These are phyloP conservation scores for Geranomyces variabilis DNA, from an alignment of 192 early-diverging fungal genomes.

Conservation along the genomic window DNA sequence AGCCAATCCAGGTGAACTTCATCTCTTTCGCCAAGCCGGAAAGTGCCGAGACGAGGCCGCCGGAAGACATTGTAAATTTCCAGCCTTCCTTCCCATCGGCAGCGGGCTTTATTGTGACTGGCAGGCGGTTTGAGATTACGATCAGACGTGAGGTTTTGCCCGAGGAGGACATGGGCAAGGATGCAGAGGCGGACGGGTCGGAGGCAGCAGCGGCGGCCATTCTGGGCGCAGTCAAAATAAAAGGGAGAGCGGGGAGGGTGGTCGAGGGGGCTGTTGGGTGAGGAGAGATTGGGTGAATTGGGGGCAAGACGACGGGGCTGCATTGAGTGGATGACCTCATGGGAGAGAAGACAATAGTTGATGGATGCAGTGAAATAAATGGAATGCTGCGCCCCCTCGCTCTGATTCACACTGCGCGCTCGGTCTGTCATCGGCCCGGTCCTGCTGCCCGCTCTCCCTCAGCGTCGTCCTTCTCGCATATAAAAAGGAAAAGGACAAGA, in stretches of 20 bases:
- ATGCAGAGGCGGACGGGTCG: not conserved
- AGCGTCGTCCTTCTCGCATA: too few species aligned
- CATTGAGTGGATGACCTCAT: too few species aligned
- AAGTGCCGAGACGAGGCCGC: slow-evolving; percentile 94
- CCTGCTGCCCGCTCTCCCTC: too few species aligned
- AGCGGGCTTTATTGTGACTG: slow-evolving; percentile 76
- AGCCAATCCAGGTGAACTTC: slow-evolving; percentile 98
- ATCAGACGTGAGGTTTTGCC: slow-evolving; percentile 46
- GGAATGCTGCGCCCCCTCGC: too few species aligned
- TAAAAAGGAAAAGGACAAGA: too few species aligned
- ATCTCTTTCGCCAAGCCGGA: slow-evolving; percentile 93
- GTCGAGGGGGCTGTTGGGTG: not conserved
- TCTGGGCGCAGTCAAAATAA: not conserved
- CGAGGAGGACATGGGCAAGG: not conserved
- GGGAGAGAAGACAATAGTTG: too few species aligned
- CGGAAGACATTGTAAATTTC: slow-evolving; percentile 85
- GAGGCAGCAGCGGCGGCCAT: not conserved
- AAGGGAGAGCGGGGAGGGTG: not conserved
- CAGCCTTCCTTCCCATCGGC: slow-evolving; percentile 56
- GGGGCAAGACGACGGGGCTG: too few species aligned
- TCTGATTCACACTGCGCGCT: too few species aligned
- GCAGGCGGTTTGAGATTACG: slow-evolving; percentile 95
- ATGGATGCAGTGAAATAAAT: too few species aligned
- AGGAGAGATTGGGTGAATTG: too few species aligned
- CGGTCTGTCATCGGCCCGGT: too few species aligned